These are phyloP conservation scores for Torulaspora indica DNA, from an alignment of 805 yeast genomes.

Conservation along the genomic window DNA sequence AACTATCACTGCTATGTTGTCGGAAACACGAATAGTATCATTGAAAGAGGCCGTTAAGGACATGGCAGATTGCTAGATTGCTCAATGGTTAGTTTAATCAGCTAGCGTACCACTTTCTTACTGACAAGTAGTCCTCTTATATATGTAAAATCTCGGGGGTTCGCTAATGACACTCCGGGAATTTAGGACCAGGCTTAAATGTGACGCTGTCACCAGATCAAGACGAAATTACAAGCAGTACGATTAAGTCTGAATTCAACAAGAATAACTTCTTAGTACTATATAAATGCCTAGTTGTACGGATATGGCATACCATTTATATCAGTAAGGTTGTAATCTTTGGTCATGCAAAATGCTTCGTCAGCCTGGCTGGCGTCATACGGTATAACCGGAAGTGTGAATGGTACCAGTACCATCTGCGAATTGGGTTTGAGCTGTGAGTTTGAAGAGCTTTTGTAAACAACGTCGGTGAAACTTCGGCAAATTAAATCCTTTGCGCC, in stretches of 20 bases:
- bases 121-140: neutral
- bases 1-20: conserved; percentile 41
- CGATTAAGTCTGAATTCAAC: no score
- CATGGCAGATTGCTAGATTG: conserved; percentile 1
- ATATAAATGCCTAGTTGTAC: neutral
- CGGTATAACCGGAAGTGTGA: conserved; percentile 17
- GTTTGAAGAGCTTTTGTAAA: conserved; percentile 12
- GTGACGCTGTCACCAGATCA: no score
- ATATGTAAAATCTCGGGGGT: neutral
- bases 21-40: conserved; percentile 37
- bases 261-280: neutral
- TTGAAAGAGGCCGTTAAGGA: conserved; percentile 38
- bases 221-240: no score
- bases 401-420: conserved; percentile 24
- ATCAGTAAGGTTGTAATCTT: conserved; percentile 17
- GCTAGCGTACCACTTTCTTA: no score
- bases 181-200: neutral
- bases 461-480: conserved; percentile 22
- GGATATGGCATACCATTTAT: conserved; percentile 10
- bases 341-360: conserved; percentile 25
- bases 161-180: neutral
- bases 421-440: neutral
- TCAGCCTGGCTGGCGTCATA: conserved; percentile 13
- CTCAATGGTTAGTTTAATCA: no score
- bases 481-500: conserved; percentile 11